A percentile compares a stretch with the other conserved stretches of the same genome.
Conservation (phyloP, 1,284 basidiomycete species). For the Spongispora temasekensis region DNA sequence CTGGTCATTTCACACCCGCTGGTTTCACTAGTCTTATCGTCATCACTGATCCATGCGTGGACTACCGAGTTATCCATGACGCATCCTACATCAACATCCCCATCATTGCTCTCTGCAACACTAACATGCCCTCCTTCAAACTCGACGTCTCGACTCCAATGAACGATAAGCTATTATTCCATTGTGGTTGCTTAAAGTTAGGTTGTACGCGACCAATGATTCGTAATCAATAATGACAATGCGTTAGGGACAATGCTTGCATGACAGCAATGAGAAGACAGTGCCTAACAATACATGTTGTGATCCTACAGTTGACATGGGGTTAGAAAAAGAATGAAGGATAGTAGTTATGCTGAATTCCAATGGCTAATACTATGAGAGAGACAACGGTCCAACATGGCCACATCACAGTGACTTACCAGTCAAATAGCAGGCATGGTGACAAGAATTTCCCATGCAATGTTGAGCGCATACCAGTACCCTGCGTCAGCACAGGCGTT, state of each 20-base stretch:
- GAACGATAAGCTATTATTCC: constrained; percentile 98
- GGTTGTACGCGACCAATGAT: too few relatives aligned
- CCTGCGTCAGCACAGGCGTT: constrained; percentile 54
- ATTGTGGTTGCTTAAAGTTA: constrained; percentile 99
- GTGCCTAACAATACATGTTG: too few relatives aligned
- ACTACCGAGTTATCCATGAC: constrained; percentile 99
- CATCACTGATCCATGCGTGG: constrained; percentile 98
- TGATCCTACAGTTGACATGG: too few relatives aligned
- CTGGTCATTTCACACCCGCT: constrained; percentile 99
- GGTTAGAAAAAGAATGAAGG: too few relatives aligned
- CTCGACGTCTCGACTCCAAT: constrained; percentile 99
- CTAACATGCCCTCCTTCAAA: constrained; percentile 95
- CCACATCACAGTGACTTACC: constrained; percentile 18
- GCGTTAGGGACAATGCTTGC: too few relatives aligned
- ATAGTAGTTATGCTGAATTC: too few relatives aligned
- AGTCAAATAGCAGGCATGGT: constrained; percentile 37
- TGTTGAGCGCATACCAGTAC: constrained; percentile 56
- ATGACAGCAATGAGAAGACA: too few relatives aligned
- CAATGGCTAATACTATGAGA: too few relatives aligned
- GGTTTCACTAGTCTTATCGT: constrained; percentile 98
- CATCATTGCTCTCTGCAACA: constrained; percentile 98
- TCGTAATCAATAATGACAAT: too few relatives aligned
- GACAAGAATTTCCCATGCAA: constrained; percentile 55
- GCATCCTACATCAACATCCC: constrained; percentile 99
- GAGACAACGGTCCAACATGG: neutral